Evolutionary conservation across 2,329 filamentous ascomycete genomes (phyloP).

Genomic region (Claviceps digitariae): DNA sequence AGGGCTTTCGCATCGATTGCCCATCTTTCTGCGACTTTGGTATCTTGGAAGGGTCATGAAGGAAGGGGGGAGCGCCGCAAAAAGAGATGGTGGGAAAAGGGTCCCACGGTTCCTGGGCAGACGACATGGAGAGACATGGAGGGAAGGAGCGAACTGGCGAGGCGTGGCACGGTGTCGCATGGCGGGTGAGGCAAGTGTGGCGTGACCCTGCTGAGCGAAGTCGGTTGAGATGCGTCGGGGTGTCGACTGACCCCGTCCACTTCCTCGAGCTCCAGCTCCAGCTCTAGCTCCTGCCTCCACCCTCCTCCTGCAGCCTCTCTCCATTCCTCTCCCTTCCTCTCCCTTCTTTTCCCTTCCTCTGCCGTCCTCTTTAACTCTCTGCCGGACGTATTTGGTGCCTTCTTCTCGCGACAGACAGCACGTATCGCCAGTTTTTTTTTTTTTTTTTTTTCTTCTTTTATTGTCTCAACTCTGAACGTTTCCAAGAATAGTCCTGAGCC

Average conservation of each 20-base stretch:
- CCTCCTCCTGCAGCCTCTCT: too few relatives aligned
- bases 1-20: neutral
- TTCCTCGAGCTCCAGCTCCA: neutral
- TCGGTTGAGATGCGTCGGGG: neutral
- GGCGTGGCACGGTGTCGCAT: neutral
- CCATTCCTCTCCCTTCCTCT: neutral
- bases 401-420: too few relatives aligned
- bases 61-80: too few relatives aligned
- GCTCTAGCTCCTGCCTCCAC: neutral
- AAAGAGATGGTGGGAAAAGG: neutral
- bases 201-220: constrained; percentile 1
- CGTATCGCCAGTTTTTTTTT: neutral
- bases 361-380: too few relatives aligned
- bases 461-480: neutral
- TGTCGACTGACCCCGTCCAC: neutral
- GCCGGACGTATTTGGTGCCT: too few relatives aligned
- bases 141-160: neutral
- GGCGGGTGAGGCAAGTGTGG: constrained; percentile 1
- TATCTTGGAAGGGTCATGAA: too few relatives aligned
- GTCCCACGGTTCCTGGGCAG: neutral
- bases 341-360: too few relatives aligned
- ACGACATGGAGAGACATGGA: neutral
- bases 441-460: neutral
- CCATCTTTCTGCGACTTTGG: neutral
- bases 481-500: neutral